Conservation (phyloP, 1,284 basidiomycete genomes). For the Polyporus tsugae region DNA sequence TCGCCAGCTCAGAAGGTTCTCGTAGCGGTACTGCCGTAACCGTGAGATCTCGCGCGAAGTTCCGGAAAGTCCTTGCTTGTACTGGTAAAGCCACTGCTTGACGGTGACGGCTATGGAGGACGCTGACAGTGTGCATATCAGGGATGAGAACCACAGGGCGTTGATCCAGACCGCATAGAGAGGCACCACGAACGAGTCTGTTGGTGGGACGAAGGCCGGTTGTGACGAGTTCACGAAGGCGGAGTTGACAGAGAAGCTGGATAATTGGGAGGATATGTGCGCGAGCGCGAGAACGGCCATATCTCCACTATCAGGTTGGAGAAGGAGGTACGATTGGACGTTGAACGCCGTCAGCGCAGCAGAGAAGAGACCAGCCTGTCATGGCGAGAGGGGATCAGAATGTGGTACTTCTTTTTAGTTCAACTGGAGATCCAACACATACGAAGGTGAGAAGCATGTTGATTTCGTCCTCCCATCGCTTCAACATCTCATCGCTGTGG, state of each 20-base stretch:
- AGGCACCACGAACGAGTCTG: slow-evolving; percentile 6
- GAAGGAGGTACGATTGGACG: slow-evolving; percentile 26
- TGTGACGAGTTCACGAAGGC: slow-evolving; percentile 10
- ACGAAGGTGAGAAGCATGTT: slow-evolving; percentile 29
- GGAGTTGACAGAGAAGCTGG: neutral
- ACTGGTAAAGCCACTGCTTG: slow-evolving; percentile 19
- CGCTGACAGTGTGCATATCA: slow-evolving; percentile 16
- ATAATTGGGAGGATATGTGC: slow-evolving; percentile 23
- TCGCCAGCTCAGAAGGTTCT: slow-evolving; percentile 14
- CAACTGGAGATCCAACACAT: neutral
- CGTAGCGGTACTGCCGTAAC: slow-evolving; percentile 14
- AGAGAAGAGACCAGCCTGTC: slow-evolving; percentile 29
- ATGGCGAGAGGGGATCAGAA: neutral
- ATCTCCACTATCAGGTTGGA: slow-evolving; percentile 22
- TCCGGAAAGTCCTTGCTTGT: slow-evolving; percentile 7
- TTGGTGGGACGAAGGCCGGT: slow-evolving; percentile 9
- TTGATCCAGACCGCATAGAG: slow-evolving; percentile 30
- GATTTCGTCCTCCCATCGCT: slow-evolving; percentile 26
- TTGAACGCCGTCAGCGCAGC: slow-evolving; percentile 29
- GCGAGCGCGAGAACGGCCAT: slow-evolving; percentile 14
- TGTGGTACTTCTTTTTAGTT: neutral
- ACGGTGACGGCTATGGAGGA: slow-evolving; percentile 17
- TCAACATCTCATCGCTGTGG: slow-evolving; percentile 20
- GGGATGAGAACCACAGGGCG: slow-evolving; percentile 16
- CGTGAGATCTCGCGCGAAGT: slow-evolving; percentile 11